Evolutionary conservation across 2,329 filamentous ascomycete species (phyloP).

Genomic region (Sclerotinia minor): DNA sequence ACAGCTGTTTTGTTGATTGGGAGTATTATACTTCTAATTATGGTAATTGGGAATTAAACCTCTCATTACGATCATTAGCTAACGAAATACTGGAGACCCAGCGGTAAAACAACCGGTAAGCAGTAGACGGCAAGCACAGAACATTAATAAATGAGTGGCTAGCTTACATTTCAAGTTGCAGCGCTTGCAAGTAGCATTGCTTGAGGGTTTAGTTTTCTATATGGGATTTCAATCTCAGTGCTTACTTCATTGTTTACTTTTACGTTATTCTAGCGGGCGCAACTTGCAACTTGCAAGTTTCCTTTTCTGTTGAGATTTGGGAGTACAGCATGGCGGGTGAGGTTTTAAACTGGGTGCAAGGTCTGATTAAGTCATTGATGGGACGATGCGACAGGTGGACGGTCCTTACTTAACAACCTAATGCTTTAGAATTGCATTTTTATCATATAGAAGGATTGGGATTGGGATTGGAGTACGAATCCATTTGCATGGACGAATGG

Average conservation of each 20-base stretch:
- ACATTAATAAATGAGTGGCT: neutral
- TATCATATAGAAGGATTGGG: slow-evolving; percentile 11
- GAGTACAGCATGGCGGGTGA: neutral
- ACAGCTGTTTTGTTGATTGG: slow-evolving; percentile 51
- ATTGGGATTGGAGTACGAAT: neutral
- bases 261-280: neutral
- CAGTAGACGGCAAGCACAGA: neutral
- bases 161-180: neutral
- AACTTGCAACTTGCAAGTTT: neutral
- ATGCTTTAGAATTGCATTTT: slow-evolving; percentile 11
- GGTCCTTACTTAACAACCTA: neutral
- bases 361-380: neutral
- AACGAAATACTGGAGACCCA: neutral
- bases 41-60: slow-evolving; percentile 47
- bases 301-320: neutral
- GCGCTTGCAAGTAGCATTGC: neutral
- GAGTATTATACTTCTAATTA: slow-evolving; percentile 54
- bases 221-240: neutral
- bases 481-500: neutral
- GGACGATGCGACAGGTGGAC: neutral
- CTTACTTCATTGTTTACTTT: neutral
- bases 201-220: neutral
- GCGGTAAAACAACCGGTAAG: neutral
- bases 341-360: neutral
- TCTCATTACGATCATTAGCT: slow-evolving; percentile 10